These are phyloP conservation scores for Raphanus raphanistrum DNA, from an alignment of 345 rosid genomes.

Conservation along the genomic window DNA sequence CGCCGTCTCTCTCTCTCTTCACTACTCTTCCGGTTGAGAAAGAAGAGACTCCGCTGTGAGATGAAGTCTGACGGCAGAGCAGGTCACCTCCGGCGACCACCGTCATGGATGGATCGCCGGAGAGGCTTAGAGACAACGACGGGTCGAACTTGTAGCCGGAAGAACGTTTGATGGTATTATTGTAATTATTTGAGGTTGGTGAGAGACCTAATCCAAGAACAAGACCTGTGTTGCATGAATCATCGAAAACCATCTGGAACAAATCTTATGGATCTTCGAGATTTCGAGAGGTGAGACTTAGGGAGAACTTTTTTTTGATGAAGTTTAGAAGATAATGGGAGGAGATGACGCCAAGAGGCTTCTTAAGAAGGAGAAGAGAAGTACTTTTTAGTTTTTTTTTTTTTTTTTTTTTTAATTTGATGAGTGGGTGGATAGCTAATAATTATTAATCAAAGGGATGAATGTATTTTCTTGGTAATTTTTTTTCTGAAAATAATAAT, in stretches of 20 bases:
- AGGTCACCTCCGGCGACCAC: constrained; percentile 28
- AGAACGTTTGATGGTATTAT: constrained; percentile 28
- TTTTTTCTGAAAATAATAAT: constrained; percentile 42
- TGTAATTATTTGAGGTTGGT: constrained; percentile 29
- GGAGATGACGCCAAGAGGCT: constrained; percentile 41
- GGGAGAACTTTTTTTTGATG: constrained; percentile 10
- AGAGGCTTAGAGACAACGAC: constrained; percentile 52
- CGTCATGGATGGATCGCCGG: constrained; percentile 39
- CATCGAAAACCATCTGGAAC: constrained; percentile 57
- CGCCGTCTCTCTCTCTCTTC: constrained; percentile 68
- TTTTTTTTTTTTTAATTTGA: constrained; percentile 12
- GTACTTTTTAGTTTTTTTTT: constrained; percentile 13
- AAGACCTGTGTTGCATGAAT: constrained; percentile 58
- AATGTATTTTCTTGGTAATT: constrained; percentile 1
- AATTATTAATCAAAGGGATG: constrained; percentile 57
- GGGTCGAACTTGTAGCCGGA: constrained; percentile 44
- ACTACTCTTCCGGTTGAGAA: constrained; percentile 51
- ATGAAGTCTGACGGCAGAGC: constrained; percentile 57
- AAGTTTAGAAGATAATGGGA: constrained; percentile 39
- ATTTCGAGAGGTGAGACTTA: background rate
- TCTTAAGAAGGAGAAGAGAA: constrained; percentile 47
- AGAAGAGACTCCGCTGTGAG: constrained; percentile 59
- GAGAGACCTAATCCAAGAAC: constrained; percentile 64
- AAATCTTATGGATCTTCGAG: background rate
- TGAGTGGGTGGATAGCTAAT: constrained; percentile 64